A percentile compares a stretch with the other conserved stretches of the same genome.
Conservation (phyloP, 2,329 filamentous ascomycete species). For the Calonectria pseudoreteaudii region DNA sequence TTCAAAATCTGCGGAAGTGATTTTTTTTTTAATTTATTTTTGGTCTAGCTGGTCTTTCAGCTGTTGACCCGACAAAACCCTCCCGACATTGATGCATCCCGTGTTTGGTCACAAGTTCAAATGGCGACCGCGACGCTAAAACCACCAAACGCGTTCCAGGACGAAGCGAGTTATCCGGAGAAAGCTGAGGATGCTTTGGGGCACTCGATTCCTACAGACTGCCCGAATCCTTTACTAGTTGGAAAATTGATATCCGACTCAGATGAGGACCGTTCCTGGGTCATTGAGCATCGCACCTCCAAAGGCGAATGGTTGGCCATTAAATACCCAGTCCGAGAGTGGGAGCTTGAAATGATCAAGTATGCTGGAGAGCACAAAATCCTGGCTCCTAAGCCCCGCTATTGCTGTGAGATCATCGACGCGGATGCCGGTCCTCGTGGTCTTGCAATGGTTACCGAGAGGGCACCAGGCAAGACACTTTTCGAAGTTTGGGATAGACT, state of each 20-base stretch:
- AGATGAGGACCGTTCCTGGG: background rate
- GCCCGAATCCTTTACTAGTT: background rate
- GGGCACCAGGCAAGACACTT: background rate
- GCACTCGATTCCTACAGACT: background rate
- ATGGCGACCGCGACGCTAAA: background rate
- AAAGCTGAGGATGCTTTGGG: no score
- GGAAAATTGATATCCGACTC: background rate
- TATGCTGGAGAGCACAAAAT: background rate
- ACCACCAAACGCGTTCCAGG: background rate
- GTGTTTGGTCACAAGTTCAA: no score
- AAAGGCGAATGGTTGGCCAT: background rate
- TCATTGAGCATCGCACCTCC: background rate
- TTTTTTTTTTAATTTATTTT: background rate
- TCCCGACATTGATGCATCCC: background rate
- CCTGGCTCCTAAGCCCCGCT: background rate
- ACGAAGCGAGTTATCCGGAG: background rate
- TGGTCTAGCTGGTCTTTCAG: background rate
- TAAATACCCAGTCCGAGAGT: background rate
- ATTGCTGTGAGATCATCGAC: background rate
- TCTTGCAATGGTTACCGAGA: background rate
- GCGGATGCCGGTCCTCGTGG: background rate
- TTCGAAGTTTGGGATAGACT: background rate
- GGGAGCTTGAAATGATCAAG: conserved; percentile 2
- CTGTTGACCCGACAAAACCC: background rate
- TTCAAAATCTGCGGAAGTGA: background rate